These are phyloP conservation scores for Talaromyces sp. DNA, from an alignment of 2,329 filamentous ascomycete species.

Conservation along the genomic window DNA sequence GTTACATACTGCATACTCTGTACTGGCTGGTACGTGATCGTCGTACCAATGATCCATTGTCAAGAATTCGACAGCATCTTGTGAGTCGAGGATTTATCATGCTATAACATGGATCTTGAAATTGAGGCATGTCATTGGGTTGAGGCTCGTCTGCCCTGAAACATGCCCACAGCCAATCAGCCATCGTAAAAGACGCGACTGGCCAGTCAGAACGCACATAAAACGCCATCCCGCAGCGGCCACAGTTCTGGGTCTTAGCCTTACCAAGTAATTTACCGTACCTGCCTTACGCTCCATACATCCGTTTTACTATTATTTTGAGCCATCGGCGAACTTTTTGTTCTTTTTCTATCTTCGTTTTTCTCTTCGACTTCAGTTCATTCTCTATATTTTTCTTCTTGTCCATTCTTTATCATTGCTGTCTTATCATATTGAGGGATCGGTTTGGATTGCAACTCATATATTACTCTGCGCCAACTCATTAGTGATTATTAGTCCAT, in stretches of 20 bases:
- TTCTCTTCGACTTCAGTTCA: neutral
- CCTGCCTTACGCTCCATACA: neutral
- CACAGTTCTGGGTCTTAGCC: neutral
- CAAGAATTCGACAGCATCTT: too few relatives aligned
- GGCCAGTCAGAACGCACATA: neutral
- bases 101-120: too few relatives aligned
- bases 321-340: too few relatives aligned
- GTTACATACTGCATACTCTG: neutral
- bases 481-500: neutral
- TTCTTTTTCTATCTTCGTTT: neutral
- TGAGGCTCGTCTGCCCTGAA: slow-evolving; percentile 4
- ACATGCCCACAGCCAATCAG: neutral
- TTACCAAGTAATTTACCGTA: neutral
- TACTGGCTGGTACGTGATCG: neutral
- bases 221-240: slow-evolving; percentile 1
- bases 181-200: neutral
- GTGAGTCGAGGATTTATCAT: neutral
- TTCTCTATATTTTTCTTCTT: neutral
- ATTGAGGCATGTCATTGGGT: neutral
- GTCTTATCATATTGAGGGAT: neutral
- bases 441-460: neutral
- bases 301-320: neutral
- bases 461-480: neutral
- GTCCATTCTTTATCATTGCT: neutral
- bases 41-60: neutral